Percentiles rank a stretch among this genome's conserved stretches.
phyloP scores from a whole-genome alignment of 805 yeast genomes.

The Nakazawaea ernobii region DNA sequence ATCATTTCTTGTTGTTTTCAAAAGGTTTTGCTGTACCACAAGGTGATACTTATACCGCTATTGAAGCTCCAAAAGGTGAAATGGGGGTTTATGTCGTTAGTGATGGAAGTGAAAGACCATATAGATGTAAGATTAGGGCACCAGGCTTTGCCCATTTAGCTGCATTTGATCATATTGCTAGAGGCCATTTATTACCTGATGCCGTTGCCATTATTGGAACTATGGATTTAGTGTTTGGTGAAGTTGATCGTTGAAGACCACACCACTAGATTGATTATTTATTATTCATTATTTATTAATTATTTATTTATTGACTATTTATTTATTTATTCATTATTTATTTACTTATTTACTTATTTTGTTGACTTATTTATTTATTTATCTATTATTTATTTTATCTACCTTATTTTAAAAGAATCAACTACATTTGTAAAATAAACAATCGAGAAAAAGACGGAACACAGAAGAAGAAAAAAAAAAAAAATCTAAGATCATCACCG shows the following conservation, averaged over 20 bases:
- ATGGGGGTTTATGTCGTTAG: conserved; percentile 88
- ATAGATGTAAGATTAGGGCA: conserved; percentile 90
- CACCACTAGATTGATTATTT: neutral
- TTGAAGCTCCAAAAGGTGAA: conserved; percentile 94
- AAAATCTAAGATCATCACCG: too few relatives aligned
- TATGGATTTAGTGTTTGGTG: conserved; percentile 93
- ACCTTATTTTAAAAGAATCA: neutral
- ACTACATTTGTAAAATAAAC: too few relatives aligned
- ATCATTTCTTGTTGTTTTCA: conserved; percentile 81
- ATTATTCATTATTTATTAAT: neutral
- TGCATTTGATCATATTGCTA: conserved; percentile 80
- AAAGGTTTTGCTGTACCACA: conserved; percentile 87
- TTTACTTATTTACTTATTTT: conserved; percentile 2
- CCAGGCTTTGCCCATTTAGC: conserved; percentile 90
- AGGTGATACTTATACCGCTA: conserved; percentile 87
- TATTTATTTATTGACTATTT: conserved; percentile 4
- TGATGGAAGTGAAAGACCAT: conserved; percentile 87
- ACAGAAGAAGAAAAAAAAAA: too few relatives aligned
- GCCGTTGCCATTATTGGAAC: conserved; percentile 93
- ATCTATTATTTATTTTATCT: neutral
- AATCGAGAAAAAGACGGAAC: too few relatives aligned
- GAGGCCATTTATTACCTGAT: conserved; percentile 85
- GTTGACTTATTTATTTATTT: neutral
- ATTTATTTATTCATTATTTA: neutral
- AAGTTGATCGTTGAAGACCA: conserved; percentile 72